Conservation (phyloP, 805 yeast genomes). For the Hanseniaspora osmophila region DNA sequence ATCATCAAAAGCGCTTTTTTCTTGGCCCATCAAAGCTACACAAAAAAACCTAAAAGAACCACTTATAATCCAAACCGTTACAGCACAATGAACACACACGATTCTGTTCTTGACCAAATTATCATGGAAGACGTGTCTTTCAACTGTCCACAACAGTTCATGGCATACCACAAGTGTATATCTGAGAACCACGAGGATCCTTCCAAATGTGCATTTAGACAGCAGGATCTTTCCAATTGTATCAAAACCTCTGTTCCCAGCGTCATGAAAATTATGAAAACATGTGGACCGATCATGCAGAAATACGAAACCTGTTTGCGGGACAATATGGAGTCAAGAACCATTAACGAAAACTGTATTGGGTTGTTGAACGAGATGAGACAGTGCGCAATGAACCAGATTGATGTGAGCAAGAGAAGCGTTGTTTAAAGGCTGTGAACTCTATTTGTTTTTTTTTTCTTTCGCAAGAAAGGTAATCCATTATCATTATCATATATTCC, state of each 20-base stretch:
- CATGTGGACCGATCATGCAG: constrained; percentile 43
- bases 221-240: constrained; percentile 44
- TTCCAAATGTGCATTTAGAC: constrained; percentile 39
- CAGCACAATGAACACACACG: not conserved
- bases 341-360: constrained; percentile 36
- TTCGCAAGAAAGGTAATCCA: too few species aligned
- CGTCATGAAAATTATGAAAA: constrained; percentile 49
- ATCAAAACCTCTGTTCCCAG: constrained; percentile 55
- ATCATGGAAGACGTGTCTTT: constrained; percentile 69
- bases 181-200: constrained; percentile 39
- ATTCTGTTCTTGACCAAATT: constrained; percentile 44
- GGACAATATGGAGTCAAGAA: constrained; percentile 26
- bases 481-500: too few species aligned
- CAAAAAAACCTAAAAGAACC: not conserved
- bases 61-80: not conserved
- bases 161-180: constrained; percentile 63
- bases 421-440: not conserved
- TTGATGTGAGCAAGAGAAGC: constrained; percentile 6
- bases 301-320: constrained; percentile 55
- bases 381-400: constrained; percentile 35
- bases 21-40: too few species aligned
- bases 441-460: not conserved
- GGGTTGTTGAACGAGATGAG: constrained; percentile 42
- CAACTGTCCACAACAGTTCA: constrained; percentile 58
- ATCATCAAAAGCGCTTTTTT: too few species aligned